phyloP scores from a whole-genome alignment of 2,329 filamentous ascomycete genomes.

The Colletotrichum navitas region DNA sequence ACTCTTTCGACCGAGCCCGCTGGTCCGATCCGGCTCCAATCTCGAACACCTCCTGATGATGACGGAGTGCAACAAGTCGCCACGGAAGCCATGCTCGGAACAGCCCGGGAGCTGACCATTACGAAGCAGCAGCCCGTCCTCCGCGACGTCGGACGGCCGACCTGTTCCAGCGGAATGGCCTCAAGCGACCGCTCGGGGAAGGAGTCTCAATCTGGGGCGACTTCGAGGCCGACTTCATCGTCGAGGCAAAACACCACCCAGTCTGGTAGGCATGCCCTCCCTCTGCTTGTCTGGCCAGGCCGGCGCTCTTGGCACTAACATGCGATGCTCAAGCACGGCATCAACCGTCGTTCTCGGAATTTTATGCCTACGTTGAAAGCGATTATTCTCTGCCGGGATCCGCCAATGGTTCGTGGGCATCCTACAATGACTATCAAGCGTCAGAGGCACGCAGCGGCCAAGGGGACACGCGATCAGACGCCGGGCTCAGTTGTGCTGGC shows the following conservation, averaged over 20 bases:
- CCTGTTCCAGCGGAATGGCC: slow-evolving; percentile 27
- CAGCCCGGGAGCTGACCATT: slow-evolving; percentile 34
- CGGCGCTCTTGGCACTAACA: slow-evolving; percentile 6
- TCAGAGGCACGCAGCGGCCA: slow-evolving; percentile 1
- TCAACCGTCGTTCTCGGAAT: slow-evolving; percentile 33
- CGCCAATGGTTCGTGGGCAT: slow-evolving; percentile 5
- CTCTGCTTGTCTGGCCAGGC: not conserved
- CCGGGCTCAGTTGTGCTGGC: not conserved
- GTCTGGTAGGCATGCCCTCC: slow-evolving; percentile 14
- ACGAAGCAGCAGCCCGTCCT: slow-evolving; percentile 35
- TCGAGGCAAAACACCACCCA: slow-evolving; percentile 1
- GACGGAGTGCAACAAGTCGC: slow-evolving; percentile 14
- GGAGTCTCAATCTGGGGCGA: slow-evolving; percentile 9
- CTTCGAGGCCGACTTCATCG: slow-evolving; percentile 6
- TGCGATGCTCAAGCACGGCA: slow-evolving; percentile 12
- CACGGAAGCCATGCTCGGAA: slow-evolving; percentile 27
- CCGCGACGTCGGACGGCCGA: slow-evolving; percentile 29
- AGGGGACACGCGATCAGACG: not conserved
- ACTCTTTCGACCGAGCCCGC: slow-evolving; percentile 14
- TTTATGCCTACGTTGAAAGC: slow-evolving; percentile 28
- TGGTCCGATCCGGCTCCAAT: slow-evolving; percentile 1
- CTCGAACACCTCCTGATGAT: slow-evolving; percentile 8
- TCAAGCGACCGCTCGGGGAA: slow-evolving; percentile 25
- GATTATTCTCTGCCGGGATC: slow-evolving; percentile 7
- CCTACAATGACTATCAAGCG: slow-evolving; percentile 7